phyloP scores from a whole-genome alignment of 1,284 basidiomycete genomes.

The Kalmanozyma brasiliensis region DNA sequence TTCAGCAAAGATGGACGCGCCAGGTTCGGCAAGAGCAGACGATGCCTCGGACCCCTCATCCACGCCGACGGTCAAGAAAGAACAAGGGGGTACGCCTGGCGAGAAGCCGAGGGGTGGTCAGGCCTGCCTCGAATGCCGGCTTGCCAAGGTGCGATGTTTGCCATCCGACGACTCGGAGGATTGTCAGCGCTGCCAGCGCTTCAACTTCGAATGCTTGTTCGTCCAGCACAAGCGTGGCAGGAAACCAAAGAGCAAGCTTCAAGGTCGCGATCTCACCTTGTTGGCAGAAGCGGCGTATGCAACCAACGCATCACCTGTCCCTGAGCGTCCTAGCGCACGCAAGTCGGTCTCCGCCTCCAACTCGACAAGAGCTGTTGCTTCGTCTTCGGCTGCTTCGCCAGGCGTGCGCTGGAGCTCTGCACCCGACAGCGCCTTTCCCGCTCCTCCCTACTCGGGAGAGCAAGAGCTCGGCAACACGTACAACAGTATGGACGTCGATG shows the following conservation, averaged over 20 bases:
- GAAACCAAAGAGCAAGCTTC: conserved; percentile 51
- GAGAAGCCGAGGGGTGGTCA: conserved; percentile 51
- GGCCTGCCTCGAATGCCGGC: conserved; percentile 48
- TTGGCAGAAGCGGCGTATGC: conserved; percentile 47
- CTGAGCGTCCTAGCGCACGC: conserved; percentile 19
- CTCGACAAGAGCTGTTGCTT: conserved; percentile 1
- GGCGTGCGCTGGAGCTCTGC: conserved; percentile 47
- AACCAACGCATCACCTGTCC: conserved; percentile 28
- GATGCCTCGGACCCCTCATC: conserved; percentile 8
- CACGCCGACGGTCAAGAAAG: conserved; percentile 10
- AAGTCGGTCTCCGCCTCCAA: conserved; percentile 20
- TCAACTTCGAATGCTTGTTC: conserved; percentile 50
- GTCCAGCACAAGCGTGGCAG: conserved; percentile 49
- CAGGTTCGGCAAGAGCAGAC: neutral
- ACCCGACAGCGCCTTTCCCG: conserved; percentile 27
- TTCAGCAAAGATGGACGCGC: conserved; percentile 11
- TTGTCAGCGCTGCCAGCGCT: conserved; percentile 45
- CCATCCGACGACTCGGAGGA: conserved; percentile 37
- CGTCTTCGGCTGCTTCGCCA: conserved; percentile 24
- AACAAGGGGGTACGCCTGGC: conserved; percentile 16
- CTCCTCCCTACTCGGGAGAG: conserved; percentile 9
- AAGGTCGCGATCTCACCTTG: conserved; percentile 45
- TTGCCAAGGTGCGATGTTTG: conserved; percentile 46
- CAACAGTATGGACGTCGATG: conserved; percentile 17
- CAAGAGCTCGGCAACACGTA: conserved; percentile 1